Evolutionary conservation across 2,329 filamentous ascomycete species (phyloP), one percentile per base, ranked within the genome.

Genomic region (Mollisiaceae sp.): DNA sequence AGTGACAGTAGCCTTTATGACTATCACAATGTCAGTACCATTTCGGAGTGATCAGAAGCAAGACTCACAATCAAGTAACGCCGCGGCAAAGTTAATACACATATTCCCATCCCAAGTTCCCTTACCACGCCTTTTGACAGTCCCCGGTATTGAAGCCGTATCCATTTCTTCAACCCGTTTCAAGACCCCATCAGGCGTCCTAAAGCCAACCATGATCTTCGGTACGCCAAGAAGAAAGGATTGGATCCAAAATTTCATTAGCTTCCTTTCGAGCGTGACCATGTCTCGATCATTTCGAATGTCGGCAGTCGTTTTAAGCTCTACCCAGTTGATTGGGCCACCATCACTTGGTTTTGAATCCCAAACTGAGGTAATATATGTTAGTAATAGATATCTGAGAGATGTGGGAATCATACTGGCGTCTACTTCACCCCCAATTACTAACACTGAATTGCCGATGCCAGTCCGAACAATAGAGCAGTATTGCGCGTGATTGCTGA

Each of bases 191-290:
- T 89, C 75, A 63, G 84, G 86, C 39, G 86, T 89, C 57, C 95
- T 89, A 77, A 95, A 97, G 0, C 95, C 95, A 36, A 99, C 91
- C 55, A 97, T 88, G 70, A 99, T 92, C 71, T 90, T 95, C 0
- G 93, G 93, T 0, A 98, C 94, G 47, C 94, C 94, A 1, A 99
- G 88, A 2, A 99, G 83, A 75, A 97, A 99, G 0, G 92, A 97
- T 78, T 98, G 95, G 15, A 94, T 92, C 95, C 95, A 99, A 79
- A 94, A 97, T 75, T 96, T 96, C 78, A 97, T 86, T 62, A 98
- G 84, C 77, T 98, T 98, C 58, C 91, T 87, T 78, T 97, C 92
- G 76, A 94, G 97, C 68, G 88, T 90, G 22, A 89, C 79, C 74
- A 88, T 83, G 73, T 95, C 91, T 56, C 87, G 84, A 1, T 89